Percentiles rank a stretch among this genome's conserved stretches.
Conservation (phyloP, 345 rosid genomes). For the Psidium friedrichsthalianum region DNA sequence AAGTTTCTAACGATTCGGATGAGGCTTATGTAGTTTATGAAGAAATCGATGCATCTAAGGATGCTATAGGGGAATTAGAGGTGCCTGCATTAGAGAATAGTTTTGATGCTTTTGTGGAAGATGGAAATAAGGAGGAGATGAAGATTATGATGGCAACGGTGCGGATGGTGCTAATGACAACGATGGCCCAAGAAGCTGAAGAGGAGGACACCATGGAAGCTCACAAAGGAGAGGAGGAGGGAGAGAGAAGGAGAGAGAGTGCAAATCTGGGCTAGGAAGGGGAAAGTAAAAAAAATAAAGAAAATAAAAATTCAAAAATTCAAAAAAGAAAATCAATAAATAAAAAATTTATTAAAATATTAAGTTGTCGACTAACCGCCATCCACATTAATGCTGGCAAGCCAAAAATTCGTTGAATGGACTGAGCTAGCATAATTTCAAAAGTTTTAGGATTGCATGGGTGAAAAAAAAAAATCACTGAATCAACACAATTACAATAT, state of each 20-base stretch:
- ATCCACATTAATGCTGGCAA: too few species aligned
- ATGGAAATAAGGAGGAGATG: constrained; percentile 9
- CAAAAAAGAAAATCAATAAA: too few species aligned
- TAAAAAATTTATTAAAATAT: too few species aligned
- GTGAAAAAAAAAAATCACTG: too few species aligned
- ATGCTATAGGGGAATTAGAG: constrained; percentile 47
- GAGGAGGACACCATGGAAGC: constrained; percentile 17
- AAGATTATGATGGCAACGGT: constrained; percentile 8
- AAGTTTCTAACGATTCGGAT: constrained; percentile 81
- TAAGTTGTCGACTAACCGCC: too few species aligned
- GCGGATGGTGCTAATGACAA: constrained; percentile 14
- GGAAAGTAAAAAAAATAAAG: too few species aligned
- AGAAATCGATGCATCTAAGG: constrained; percentile 51
- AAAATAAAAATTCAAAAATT: too few species aligned
- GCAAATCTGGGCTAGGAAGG: too few species aligned
- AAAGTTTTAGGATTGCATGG: too few species aligned
- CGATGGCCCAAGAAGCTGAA: not conserved
- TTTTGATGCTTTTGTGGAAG: constrained; percentile 24
- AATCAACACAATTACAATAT: too few species aligned
- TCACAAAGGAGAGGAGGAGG: constrained; percentile 16
- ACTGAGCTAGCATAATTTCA: too few species aligned
- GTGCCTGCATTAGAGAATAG: constrained; percentile 47
- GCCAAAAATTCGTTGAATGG: too few species aligned
- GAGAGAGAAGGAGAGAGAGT: not conserved
- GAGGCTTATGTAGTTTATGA: constrained; percentile 87